Evolutionary conservation across 2,329 filamentous ascomycete species (phyloP).

Genomic region (Escovopsis sp.): DNA sequence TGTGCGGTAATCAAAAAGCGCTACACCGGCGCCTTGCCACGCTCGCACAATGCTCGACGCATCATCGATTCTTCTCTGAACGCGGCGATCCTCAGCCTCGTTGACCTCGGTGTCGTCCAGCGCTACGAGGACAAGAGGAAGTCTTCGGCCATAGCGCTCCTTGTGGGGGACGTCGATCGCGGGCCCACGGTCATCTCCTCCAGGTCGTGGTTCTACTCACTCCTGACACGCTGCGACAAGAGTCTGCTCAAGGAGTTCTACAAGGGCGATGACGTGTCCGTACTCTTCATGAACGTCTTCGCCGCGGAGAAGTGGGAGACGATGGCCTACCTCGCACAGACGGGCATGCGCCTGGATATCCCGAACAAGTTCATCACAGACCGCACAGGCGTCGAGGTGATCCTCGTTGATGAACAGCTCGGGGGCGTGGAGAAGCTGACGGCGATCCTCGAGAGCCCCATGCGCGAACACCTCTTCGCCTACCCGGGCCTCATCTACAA

Average conservation of each 20-base stretch:
- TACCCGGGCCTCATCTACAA: background rate
- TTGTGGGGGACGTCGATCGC: too few species aligned
- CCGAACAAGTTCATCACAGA: background rate
- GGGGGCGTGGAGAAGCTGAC: background rate
- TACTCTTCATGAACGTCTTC: background rate
- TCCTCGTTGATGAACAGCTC: background rate
- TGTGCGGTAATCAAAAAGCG: too few species aligned
- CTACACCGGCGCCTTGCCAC: too few species aligned
- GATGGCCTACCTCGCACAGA: slow-evolving; percentile 2
- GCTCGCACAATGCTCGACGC: too few species aligned
- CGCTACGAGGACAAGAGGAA: too few species aligned
- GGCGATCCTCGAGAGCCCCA: background rate
- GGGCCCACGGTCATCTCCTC: too few species aligned
- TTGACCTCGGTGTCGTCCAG: too few species aligned
- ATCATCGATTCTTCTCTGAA: too few species aligned
- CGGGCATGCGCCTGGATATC: background rate
- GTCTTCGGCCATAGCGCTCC: too few species aligned
- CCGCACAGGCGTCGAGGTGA: background rate
- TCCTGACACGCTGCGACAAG: background rate
- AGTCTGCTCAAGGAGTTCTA: background rate
- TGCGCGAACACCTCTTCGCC: background rate
- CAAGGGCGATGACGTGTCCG: background rate
- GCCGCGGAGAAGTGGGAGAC: background rate
- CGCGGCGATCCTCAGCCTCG: too few species aligned
- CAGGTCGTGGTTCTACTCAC: too few species aligned